Percentiles rank a stretch among this genome's conserved stretches.
These are phyloP conservation scores for Penicillium sclerotigenum DNA, from an alignment of 2,329 filamentous ascomycete genomes.

Conservation along the genomic window DNA sequence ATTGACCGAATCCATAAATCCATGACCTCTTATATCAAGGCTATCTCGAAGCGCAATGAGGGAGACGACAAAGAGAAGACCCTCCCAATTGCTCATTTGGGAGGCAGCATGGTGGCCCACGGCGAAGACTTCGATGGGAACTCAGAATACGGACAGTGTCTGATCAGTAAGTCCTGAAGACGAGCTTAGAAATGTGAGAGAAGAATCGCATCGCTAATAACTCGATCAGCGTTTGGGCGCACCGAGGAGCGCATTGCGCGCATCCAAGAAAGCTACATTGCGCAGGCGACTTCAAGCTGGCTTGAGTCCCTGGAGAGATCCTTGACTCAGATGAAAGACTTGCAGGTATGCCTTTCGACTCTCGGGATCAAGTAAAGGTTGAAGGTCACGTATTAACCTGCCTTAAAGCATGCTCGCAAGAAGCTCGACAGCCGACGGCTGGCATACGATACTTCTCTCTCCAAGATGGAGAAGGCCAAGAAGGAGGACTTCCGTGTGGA, in stretches of 20 bases:
- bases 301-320: conserved; percentile 87
- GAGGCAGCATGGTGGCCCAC: conserved; percentile 80
- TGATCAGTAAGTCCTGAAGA: conserved; percentile 58
- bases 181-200: not conserved
- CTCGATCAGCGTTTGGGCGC: conserved; percentile 64
- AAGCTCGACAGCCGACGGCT: conserved; percentile 88
- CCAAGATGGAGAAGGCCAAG: conserved; percentile 90
- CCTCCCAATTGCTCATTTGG: conserved; percentile 73
- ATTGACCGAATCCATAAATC: conserved; percentile 87
- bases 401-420: conserved; percentile 69
- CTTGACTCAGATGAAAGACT: conserved; percentile 94
- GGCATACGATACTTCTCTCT: conserved; percentile 83
- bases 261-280: conserved; percentile 78
- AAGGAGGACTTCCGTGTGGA: conserved; percentile 90
- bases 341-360: conserved; percentile 65
- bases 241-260: conserved; percentile 85
- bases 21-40: conserved; percentile 83
- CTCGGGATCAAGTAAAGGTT: not conserved
- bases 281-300: conserved; percentile 77
- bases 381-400: conserved; percentile 2
- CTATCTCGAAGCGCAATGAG: conserved; percentile 78
- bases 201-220: conserved; percentile 1
- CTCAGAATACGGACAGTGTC: conserved; percentile 85
- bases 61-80: conserved; percentile 85
- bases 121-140: conserved; percentile 89